Percentiles rank a stretch among this genome's conserved stretches.
These are phyloP conservation scores for Ramaria sp. DNA, from an alignment of 768 basidiomycete species.

Conservation along the genomic window DNA sequence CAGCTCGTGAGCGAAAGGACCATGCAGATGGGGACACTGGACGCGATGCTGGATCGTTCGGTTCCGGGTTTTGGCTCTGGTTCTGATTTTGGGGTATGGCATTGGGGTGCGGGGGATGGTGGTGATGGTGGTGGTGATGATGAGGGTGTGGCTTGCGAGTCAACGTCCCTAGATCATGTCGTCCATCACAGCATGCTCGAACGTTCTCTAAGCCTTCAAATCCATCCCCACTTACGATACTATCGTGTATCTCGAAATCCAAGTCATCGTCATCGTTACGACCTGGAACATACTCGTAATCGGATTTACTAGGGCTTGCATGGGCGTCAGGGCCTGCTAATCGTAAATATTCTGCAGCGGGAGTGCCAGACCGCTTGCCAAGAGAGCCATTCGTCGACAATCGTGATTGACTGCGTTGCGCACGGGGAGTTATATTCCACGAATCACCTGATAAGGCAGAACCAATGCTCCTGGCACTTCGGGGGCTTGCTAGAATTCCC, in stretches of 20 bases:
- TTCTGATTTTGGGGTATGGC: constrained; percentile 19
- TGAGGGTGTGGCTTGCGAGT: constrained; percentile 28
- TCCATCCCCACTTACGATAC: constrained; percentile 58
- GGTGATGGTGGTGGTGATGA: constrained; percentile 49
- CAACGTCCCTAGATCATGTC: constrained; percentile 72
- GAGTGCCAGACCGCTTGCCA: constrained; percentile 81
- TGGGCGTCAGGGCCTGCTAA: constrained; percentile 69
- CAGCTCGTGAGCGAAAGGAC: constrained; percentile 75
- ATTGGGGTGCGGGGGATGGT: constrained; percentile 26
- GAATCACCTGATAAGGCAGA: constrained; percentile 45
- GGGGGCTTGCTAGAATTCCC: constrained; percentile 44
- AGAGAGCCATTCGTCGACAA: constrained; percentile 63
- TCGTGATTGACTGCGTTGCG: constrained; percentile 69
- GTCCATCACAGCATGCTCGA: constrained; percentile 80
- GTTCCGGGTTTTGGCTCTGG: constrained; percentile 22
- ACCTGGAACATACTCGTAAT: constrained; percentile 22
- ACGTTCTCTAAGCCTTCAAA: constrained; percentile 95
- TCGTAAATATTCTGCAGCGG: constrained; percentile 83
- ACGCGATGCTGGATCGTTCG: constrained; percentile 41
- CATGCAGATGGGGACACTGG: constrained; percentile 66
- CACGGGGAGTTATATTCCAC: constrained; percentile 69
- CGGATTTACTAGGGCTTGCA: constrained; percentile 60
- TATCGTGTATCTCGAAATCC: constrained; percentile 78
- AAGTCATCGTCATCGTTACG: constrained; percentile 47
- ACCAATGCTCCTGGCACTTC: constrained; percentile 61